A percentile compares a stretch with the other conserved stretches of the same genome.
Conservation (phyloP, 352 stramenopile genomes). For the Globisporangium yorkense region DNA sequence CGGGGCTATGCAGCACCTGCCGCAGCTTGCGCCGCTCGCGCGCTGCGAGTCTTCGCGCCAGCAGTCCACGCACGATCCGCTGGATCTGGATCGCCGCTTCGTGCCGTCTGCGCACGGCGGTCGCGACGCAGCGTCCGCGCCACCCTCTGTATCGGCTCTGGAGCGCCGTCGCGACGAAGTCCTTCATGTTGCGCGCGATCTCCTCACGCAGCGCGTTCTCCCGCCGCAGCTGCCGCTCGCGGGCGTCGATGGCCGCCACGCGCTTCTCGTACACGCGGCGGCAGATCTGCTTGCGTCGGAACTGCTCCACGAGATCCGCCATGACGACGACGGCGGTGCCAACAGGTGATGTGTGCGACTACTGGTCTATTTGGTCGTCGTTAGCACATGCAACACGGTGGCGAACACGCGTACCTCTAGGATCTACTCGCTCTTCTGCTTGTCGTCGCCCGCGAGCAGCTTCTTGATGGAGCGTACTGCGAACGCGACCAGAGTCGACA, state of each 20-base stretch:
- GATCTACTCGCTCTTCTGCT: slow-evolving; percentile 8
- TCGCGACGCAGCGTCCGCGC: slow-evolving; percentile 36
- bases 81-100: slow-evolving; percentile 52
- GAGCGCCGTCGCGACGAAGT: slow-evolving; percentile 64
- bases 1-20: slow-evolving; percentile 63
- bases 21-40: slow-evolving; percentile 38
- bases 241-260: slow-evolving; percentile 28
- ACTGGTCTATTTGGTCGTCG: not conserved
- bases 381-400: not conserved
- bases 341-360: not conserved
- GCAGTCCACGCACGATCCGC: slow-evolving; percentile 42
- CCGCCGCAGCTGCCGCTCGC: slow-evolving; percentile 35
- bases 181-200: slow-evolving; percentile 65
- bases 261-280: slow-evolving; percentile 57
- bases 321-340: slow-evolving; percentile 15
- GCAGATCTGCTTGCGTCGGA: slow-evolving; percentile 39
- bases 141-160: slow-evolving; percentile 63
- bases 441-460: slow-evolving; percentile 10
- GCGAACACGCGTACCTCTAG: no score
- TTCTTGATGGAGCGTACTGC: slow-evolving; percentile 3
- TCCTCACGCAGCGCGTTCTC: slow-evolving; percentile 71
- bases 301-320: slow-evolving; percentile 38
- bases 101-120: slow-evolving; percentile 26
- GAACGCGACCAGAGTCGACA: slow-evolving; percentile 30
- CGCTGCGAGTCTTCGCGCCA: slow-evolving; percentile 35